phyloP scores from a whole-genome alignment of 352 stramenopile genomes.

The Phytophthora kernoviae region DNA sequence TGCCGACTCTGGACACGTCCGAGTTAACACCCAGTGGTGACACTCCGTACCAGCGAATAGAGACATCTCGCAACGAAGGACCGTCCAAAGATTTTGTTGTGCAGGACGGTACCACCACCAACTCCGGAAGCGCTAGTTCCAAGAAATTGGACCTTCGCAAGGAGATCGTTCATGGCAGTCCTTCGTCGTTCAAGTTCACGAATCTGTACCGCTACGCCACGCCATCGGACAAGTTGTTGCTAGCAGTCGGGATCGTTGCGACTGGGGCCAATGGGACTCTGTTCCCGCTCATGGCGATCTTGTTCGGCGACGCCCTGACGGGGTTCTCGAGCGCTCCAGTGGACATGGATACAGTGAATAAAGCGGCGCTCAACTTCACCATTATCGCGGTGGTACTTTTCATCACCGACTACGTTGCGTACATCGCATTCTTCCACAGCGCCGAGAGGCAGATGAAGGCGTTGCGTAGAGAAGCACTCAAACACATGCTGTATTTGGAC shows the following conservation, averaged over 20 bases:
- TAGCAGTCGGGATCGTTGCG: conserved; percentile 23
- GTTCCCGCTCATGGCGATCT: conserved; percentile 46
- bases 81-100: background rate
- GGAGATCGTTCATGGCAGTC: background rate
- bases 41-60: background rate
- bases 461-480: conserved; percentile 34
- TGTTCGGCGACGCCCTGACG: conserved; percentile 46
- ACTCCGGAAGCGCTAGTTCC: background rate
- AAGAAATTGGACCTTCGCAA: background rate
- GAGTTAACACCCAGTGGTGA: background rate
- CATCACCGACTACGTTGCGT: conserved; percentile 37
- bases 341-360: conserved; percentile 32
- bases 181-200: conserved; percentile 7
- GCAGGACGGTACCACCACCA: background rate
- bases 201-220: conserved; percentile 41
- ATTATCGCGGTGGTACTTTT: conserved; percentile 43
- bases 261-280: conserved; percentile 32
- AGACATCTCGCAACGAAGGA: background rate
- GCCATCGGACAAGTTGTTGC: conserved; percentile 28
- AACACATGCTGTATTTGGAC: conserved; percentile 57
- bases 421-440: conserved; percentile 33
- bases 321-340: conserved; percentile 24
- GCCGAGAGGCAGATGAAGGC: conserved; percentile 55
- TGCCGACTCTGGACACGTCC: background rate
- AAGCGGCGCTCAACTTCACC: conserved; percentile 36